Evolutionary conservation across 2,329 filamentous ascomycete species (phyloP).

Genomic region (Helotiales sp.): DNA sequence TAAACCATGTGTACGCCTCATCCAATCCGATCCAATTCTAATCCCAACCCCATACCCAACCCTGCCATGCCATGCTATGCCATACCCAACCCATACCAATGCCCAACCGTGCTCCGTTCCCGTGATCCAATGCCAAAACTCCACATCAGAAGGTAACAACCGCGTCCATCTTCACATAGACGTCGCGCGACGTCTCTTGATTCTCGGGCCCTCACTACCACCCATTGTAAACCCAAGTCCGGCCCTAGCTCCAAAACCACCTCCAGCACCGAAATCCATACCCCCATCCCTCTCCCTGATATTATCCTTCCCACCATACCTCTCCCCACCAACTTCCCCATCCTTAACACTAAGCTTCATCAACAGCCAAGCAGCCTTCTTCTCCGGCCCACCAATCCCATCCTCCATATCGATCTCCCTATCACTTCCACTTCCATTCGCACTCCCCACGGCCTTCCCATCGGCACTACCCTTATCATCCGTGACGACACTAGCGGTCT

Average conservation of each 20-base stretch:
- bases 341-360: constrained; percentile 53
- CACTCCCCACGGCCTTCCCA: background rate
- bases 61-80: background rate
- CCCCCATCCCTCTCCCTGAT: background rate
- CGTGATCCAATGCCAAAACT: background rate
- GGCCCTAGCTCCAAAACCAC: background rate
- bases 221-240: background rate
- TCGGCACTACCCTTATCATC: constrained; percentile 29
- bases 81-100: background rate
- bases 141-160: background rate
- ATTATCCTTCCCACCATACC: background rate
- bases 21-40: background rate
- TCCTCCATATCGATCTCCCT: constrained; percentile 28
- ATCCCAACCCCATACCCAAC: background rate
- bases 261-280: background rate
- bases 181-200: constrained; percentile 50
- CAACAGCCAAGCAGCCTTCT: constrained; percentile 53
- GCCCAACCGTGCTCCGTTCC: background rate
- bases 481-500: constrained; percentile 26
- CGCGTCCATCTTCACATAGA: constrained; percentile 40
- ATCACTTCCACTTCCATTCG: constrained; percentile 19
- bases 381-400: constrained; percentile 45
- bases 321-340: constrained; percentile 12
- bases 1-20: constrained; percentile 2
- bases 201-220: constrained; percentile 38